phyloP scores from a whole-genome alignment of 768 basidiomycete species.

The Tylopilus rubrobrunneus region DNA sequence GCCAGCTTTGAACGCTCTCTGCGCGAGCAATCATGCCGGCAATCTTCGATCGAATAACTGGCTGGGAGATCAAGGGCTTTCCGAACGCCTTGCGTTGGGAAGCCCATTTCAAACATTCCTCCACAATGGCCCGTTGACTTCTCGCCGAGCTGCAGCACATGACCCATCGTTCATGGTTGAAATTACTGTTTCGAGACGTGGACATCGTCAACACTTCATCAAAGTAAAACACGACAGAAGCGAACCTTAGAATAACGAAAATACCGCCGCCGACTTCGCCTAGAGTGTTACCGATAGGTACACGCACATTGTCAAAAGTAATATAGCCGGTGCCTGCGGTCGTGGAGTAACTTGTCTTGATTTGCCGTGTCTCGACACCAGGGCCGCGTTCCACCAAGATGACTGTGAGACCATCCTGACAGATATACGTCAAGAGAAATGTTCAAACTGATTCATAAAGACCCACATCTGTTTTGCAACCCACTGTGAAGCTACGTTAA shows the following conservation, averaged over 20 bases:
- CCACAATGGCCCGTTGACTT: slow-evolving; percentile 62
- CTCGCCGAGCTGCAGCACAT: slow-evolving; percentile 79
- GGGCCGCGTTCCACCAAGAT: slow-evolving; percentile 61
- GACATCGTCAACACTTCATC: neutral
- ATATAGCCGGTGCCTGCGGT: slow-evolving; percentile 85
- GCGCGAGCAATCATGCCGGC: slow-evolving; percentile 85
- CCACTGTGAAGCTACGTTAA: slow-evolving; percentile 54
- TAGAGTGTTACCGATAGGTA: slow-evolving; percentile 84
- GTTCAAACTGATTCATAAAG: slow-evolving; percentile 5
- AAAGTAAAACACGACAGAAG: neutral
- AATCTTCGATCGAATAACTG: slow-evolving; percentile 85
- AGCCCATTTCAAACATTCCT: slow-evolving; percentile 90
- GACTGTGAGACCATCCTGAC: slow-evolving; percentile 56
- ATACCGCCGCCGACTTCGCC: slow-evolving; percentile 59
- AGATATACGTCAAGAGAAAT: slow-evolving; percentile 20
- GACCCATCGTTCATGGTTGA: slow-evolving; percentile 94
- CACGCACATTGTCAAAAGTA: slow-evolving; percentile 80
- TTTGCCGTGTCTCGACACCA: slow-evolving; percentile 61
- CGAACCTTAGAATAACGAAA: slow-evolving; percentile 54
- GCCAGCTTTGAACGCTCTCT: slow-evolving; percentile 80
- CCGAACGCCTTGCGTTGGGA: slow-evolving; percentile 90
- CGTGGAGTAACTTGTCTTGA: slow-evolving; percentile 83
- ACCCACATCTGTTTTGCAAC: slow-evolving; percentile 50
- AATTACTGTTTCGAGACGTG: slow-evolving; percentile 53
- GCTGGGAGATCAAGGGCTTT: slow-evolving; percentile 76